These are phyloP conservation scores for Rhexocercosporidium sp. DNA, from an alignment of 2,329 filamentous ascomycete genomes.

Conservation along the genomic window DNA sequence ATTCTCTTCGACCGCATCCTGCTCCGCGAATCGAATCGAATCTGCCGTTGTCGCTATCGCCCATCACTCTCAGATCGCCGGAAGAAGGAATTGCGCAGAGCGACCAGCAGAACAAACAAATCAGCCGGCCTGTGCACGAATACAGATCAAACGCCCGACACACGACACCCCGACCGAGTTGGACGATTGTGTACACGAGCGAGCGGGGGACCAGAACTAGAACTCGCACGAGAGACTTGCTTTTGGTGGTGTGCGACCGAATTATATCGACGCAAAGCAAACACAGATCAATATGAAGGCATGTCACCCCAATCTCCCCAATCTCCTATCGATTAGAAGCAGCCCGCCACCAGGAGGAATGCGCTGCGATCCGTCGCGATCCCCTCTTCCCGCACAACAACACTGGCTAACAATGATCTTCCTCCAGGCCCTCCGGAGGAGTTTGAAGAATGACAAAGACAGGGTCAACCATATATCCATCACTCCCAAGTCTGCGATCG, in stretches of 20 bases:
- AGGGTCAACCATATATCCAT: slow-evolving; percentile 69
- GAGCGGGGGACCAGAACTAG: not conserved
- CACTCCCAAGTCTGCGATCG: slow-evolving; percentile 71
- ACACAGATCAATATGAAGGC: slow-evolving; percentile 39
- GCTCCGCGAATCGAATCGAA: not conserved
- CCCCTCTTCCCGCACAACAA: not conserved
- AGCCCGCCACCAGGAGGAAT: not conserved
- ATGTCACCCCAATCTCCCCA: slow-evolving; percentile 5
- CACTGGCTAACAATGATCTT: slow-evolving; percentile 34
- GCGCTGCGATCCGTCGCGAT: slow-evolving; percentile 1
- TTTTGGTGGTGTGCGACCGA: slow-evolving; percentile 28
- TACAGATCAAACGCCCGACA: not conserved
- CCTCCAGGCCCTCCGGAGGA: slow-evolving; percentile 65
- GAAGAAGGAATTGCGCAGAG: slow-evolving; percentile 23
- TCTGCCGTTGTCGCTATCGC: not conserved
- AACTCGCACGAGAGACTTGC: slow-evolving; percentile 16
- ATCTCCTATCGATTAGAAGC: not conserved
- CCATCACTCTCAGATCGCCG: slow-evolving; percentile 11
- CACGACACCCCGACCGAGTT: not conserved
- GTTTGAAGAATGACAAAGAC: slow-evolving; percentile 73
- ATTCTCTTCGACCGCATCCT: not conserved
- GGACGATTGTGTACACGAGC: slow-evolving; percentile 20
- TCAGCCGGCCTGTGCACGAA: slow-evolving; percentile 20
- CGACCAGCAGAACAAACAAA: slow-evolving; percentile 21
- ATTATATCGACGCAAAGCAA: slow-evolving; percentile 28